phyloP scores from a whole-genome alignment of 805 yeast species.

The Sporopachydermia lactativora region DNA sequence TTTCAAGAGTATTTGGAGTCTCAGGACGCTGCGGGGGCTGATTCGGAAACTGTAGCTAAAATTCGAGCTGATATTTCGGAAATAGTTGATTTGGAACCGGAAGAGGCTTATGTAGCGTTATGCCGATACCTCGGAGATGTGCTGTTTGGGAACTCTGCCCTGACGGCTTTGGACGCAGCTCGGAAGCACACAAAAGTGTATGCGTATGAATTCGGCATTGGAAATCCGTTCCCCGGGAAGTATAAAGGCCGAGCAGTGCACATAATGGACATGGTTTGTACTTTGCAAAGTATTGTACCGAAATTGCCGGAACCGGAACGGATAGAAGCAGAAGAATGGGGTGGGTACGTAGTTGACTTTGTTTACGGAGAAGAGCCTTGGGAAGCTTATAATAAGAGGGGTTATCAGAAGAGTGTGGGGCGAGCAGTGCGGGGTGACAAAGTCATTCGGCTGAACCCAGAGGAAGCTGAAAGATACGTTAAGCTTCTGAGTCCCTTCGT shows the following conservation, averaged over 20 bases:
- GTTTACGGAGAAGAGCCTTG: not conserved
- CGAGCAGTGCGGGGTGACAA: too few species aligned
- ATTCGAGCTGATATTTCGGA: not conserved
- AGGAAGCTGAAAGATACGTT: not conserved
- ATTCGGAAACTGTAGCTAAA: not conserved
- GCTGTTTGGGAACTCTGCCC: not conserved
- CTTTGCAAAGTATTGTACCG: not conserved
- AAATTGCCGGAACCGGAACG: not conserved
- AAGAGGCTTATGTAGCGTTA: not conserved
- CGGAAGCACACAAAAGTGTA: not conserved
- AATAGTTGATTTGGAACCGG: not conserved
- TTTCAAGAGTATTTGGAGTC: not conserved
- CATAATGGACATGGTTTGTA: not conserved
- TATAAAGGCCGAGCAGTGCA: not conserved
- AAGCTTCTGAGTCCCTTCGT: not conserved
- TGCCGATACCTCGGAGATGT: not conserved
- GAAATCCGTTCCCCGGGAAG: not conserved
- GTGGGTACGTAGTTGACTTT: not conserved
- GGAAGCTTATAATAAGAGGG: not conserved
- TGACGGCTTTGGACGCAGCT: not conserved
- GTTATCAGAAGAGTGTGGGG: too few species aligned
- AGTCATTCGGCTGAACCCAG: too few species aligned
- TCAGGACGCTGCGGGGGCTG: not conserved
- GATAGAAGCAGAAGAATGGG: not conserved
- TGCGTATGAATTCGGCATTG: not conserved